Base-by-base conservation (phyloP, 75 land plant species). In the Isoetes taiwanensis region DNA sequence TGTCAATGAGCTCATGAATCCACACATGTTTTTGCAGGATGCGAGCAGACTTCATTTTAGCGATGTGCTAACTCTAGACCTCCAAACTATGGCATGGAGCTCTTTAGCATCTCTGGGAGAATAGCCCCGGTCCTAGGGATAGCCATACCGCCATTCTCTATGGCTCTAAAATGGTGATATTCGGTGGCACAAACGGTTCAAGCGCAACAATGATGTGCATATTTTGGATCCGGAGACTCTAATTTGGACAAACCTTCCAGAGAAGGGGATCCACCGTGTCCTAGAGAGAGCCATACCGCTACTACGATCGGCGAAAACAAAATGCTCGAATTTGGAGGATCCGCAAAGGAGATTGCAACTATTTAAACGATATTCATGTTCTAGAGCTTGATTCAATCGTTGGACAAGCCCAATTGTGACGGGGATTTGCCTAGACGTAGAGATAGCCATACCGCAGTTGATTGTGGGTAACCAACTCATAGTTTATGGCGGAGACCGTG, bases 41-140 rank as follows among this genome's bases (percentile, higher is more conserved):
- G 86, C 57, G 86, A n/a, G 86, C 10, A 79, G 86, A 0, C 32
- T 79, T 62, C 86, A 83, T 58, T 83, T 79, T 62, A 71, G 77
- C 25, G 86, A 83, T 56, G 80, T 83, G 5, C 76, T 83, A 0
- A 46, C 63, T 16, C 63, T 79, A 2, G 61, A 83, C 57, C 79
- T 83, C n/a, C 43, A 62, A 12, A 79, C 74, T 33, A 83, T 76
- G 83, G 35, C 57, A 0, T 83, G 86, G 83, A 73, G 35, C 67
- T 53, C 68, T 2, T 64, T 83, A 2, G 61, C 34, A 1, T 75
- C 81, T 0, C 63, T 65, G 0, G 83, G 83, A 3, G 66, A 70
- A n/a, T 59, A 67, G 2, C 50, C 50, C 16, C n/a, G 50, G 50
- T n/a, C 16, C 50, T 4, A 19, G 50, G 4, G 50, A 46, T 23